Evolutionary conservation across 2,329 filamentous ascomycete species (phyloP), one percentile per base, ranked within the genome.

Genomic region (Trichocomaceae sp.): DNA sequence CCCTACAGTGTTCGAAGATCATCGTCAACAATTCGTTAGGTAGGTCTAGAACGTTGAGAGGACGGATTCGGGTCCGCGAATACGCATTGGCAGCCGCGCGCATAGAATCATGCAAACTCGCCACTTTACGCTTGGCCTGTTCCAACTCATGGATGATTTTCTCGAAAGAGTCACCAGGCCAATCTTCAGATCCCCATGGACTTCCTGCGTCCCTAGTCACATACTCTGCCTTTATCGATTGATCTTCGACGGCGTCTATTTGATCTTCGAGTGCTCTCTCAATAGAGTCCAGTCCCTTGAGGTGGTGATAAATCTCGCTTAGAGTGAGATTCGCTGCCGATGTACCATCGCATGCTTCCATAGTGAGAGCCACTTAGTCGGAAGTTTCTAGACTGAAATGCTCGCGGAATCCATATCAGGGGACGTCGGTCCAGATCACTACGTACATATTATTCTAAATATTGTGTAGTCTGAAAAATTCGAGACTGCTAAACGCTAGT

Each of bases 211-310:
- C 35, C 35, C 12, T 47, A 17, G 15, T 46, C 44, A 8, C 29
- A 17, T 15, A 35, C 29, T 47, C 5, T 10, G 29, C 29, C 29
- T 8, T 47, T 17, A 7, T 47, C 46, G 29, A 47, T 47, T 47
- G 46, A 35, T 17, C 5, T 22, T n/a, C 8, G 29, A 20, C 8
- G 46, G 29, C 33, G 46, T 5, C n/a, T 47, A 47, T 47, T 33
- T 47, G 23, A 7, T 19, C 45, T 17, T 15, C 17, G 45, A 47
- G 23, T 7, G n/a, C 17, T 29, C 2, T 47, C 13, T 47, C 45
- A 15, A 47, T 47, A 47, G 46, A 47, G 29, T 47, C 29, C 29
- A 47, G 46, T 29, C 35, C 46, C 46, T 35, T 47, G 46, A 47
- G 46, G 10, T 35, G 46, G 46, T 47, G 2, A 35, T 47, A 47